Evolutionary conservation across 2,329 filamentous ascomycete species (phyloP), one percentile per base, ranked within the genome.

Genomic region (Corinectria fuckeliana): DNA sequence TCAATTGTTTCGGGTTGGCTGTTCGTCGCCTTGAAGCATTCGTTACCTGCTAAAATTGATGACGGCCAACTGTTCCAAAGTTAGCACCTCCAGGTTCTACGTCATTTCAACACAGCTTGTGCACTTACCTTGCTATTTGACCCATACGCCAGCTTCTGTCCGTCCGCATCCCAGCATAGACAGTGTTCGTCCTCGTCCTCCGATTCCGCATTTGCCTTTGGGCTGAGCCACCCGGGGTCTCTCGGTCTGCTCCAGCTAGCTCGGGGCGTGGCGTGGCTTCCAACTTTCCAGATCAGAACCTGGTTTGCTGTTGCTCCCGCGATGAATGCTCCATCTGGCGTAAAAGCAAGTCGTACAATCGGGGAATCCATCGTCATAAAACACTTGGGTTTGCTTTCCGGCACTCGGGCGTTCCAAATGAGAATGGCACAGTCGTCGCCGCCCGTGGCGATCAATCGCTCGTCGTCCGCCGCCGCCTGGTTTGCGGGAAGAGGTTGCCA

Each of bases 201-300:
- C 1, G 77, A 70, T 21, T 84, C 82, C 6, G 79, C 77, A 32
- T 79, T 81, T 44, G 78, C 79, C 67, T 81, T 84, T 18, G 85
- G 85, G 59, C 82, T 88, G 28, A 84, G 76, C 84, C 85, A 88
- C 4, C 84, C 86, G 1, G 80, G 76, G 63, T 88, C 84, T 9
- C 81, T 76, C 23, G 79, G 76, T 60, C 84, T 76, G 59, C 78
- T 83, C 86, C 87, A 89, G 68, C 80, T 85, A 14, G 87, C 87
- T 44, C 84, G 79, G 4, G 87, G 87, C 44, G 87, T 79, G 23
- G 78, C 76, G 44, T 82, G 78, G 51, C 86, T 86, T 60, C 83
- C 85, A 11, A 88, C 82, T 69, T 88, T 88, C 85, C 87, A 89
- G 44, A 89, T 87, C 36, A 88, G 74, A 13, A 89, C 84, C 56